Percentiles rank a stretch among this genome's conserved stretches.
These are phyloP conservation scores for Didymella keratinophila DNA, from an alignment of 2,329 filamentous ascomycete species.

Conservation along the genomic window DNA sequence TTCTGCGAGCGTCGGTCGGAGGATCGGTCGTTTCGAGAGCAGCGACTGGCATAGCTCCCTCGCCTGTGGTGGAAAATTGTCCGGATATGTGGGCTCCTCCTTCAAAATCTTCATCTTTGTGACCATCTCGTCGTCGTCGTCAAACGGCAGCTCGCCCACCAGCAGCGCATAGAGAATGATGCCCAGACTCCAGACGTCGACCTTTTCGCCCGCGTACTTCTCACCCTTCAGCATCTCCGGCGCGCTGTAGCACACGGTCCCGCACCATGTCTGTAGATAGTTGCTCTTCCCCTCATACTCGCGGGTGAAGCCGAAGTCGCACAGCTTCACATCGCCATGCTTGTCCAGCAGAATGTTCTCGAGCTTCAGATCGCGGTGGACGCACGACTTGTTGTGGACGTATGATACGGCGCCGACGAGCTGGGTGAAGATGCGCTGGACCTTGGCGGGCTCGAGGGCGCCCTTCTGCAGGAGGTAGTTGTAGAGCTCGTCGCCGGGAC, in stretches of 20 bases:
- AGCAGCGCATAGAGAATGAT: slow-evolving; percentile 85
- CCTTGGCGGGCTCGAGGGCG: slow-evolving; percentile 81
- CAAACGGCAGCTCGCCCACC: slow-evolving; percentile 88
- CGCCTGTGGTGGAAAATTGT: slow-evolving; percentile 79
- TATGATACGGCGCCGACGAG: slow-evolving; percentile 94
- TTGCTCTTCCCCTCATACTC: slow-evolving; percentile 96
- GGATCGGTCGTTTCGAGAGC: slow-evolving; percentile 88
- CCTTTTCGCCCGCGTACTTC: slow-evolving; percentile 97
- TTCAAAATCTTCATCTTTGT: slow-evolving; percentile 86
- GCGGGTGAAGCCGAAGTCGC: slow-evolving; percentile 96
- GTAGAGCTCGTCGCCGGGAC: slow-evolving; percentile 95
- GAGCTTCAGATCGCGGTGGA: slow-evolving; percentile 95
- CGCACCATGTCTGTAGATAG: slow-evolving; percentile 96
- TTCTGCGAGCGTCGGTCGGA: slow-evolving; percentile 82
- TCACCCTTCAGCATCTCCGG: slow-evolving; percentile 99
- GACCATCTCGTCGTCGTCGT: slow-evolving; percentile 90
- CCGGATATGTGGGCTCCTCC: slow-evolving; percentile 85
- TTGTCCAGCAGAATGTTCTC: slow-evolving; percentile 97
- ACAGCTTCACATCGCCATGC: slow-evolving; percentile 95
- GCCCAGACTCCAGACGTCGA: slow-evolving; percentile 93
- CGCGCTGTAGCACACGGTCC: slow-evolving; percentile 96
- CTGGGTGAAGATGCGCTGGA: slow-evolving; percentile 95
- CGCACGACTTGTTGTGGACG: slow-evolving; percentile 93
- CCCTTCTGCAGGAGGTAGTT: slow-evolving; percentile 92
- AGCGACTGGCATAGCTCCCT: slow-evolving; percentile 77